Evolutionary conservation across 495 filamentous ascomycete genomes (phyloP), one percentile per base, ranked within the genome.

Genomic region (Penicillium steckii): DNA sequence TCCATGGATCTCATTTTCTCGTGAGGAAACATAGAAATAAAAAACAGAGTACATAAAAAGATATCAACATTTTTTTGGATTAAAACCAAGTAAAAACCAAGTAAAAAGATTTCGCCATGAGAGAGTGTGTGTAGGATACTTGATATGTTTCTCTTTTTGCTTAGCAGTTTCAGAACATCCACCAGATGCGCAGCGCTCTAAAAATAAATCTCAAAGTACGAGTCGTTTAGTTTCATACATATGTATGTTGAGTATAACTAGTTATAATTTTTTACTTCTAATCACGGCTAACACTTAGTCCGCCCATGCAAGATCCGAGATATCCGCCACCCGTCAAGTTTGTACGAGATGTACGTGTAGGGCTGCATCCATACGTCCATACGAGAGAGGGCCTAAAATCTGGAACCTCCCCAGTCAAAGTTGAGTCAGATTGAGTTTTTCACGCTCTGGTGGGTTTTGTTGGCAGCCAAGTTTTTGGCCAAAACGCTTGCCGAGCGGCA

Each of bases 361-460:
- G 46, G 48, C 43, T 37, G 29, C 33, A 52, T 51, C 47, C 51
- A 44, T 48, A 37, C n/a, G n/a, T 9, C 18, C 13, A 4, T 17
- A 12, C 17, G 38, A 3, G 18, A 19, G 32, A 37, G 48, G n/a
- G n/a, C n/a, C n/a, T n/a, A n/a, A n/a, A n/a, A n/a, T n/a, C n/a
- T n/a, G n/a, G n/a, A 48, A 55, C 58, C 58, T 57, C 55, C 55
- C 48, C n/a, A n/a, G n/a, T n/a, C n/a, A n/a, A n/a, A 51, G 55
- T 61, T 52, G 53, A 47, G 29, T 57, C 57, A 45, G 59, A 59
- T 62, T 59, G 59, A 60, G 52, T 68, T 68, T 65, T 62, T 54
- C 32, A 26, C 7, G 24, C 43, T 29, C 48, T 32, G 43, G 55
- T 51, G 52, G 52, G 52, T 47, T 55, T 44, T n/a, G 18, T 13